These are phyloP conservation scores for Cenchrus americanus DNA, from an alignment of 176 grass and related monocot species.

Conservation along the genomic window DNA sequence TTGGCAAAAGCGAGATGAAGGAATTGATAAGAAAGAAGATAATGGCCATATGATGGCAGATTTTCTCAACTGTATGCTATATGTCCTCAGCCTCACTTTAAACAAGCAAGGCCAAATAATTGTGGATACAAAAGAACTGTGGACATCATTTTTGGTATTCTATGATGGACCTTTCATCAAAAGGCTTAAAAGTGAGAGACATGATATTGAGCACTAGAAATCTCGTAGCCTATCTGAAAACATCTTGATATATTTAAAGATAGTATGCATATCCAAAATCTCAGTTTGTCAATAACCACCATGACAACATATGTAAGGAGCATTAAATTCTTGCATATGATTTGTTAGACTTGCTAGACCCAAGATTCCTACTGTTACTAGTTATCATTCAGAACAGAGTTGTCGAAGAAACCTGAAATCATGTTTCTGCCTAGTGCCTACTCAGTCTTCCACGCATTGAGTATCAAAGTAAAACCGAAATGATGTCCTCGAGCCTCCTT, in stretches of 20 bases:
- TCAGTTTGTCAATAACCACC: not conserved
- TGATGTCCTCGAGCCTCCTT: constrained; percentile 37
- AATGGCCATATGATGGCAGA: not conserved
- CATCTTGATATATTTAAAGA: constrained; percentile 22
- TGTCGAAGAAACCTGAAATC: constrained; percentile 33
- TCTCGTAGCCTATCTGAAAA: not conserved
- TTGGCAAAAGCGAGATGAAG: not conserved
- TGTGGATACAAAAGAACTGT: not conserved
- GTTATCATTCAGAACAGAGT: not conserved
- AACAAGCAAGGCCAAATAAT: constrained; percentile 33
- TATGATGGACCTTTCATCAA: constrained; percentile 28
- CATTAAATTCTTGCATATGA: constrained; percentile 24
- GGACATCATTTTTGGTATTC: not conserved
- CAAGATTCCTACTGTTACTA: constrained; percentile 24
- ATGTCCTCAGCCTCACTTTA: not conserved
- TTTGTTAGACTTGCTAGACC: constrained; percentile 45
- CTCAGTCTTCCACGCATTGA: constrained; percentile 61
- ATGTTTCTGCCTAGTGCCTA: constrained; percentile 42
- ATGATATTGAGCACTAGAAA: constrained; percentile 28
- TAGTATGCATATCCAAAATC: not conserved
- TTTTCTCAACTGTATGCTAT: not conserved
- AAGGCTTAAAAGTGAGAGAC: not conserved
- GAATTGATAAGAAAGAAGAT: not conserved
- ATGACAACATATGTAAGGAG: constrained; percentile 6
- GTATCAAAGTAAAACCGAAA: constrained; percentile 62